A percentile compares a stretch with the other conserved stretches of the same genome.
These are phyloP conservation scores for Eucalyptus curtisii DNA, from an alignment of 345 rosid species.

Conservation along the genomic window DNA sequence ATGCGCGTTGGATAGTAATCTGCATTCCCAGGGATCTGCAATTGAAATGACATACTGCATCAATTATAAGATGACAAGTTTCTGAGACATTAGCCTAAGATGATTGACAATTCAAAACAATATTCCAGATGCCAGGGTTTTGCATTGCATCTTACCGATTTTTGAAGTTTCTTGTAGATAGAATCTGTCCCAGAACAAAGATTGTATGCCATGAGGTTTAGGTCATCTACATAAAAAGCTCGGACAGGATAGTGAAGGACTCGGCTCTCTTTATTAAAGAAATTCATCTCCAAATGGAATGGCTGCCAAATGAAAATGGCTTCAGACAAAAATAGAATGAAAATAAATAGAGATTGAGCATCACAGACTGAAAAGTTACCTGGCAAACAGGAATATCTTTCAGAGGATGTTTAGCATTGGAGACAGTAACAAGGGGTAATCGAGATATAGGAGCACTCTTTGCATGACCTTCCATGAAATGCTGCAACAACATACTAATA, in stretches of 20 bases:
- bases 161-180: constrained; percentile 75
- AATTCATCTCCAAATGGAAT: constrained; percentile 94
- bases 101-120: neutral
- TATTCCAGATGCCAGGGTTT: neutral
- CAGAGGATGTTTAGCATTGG: constrained; percentile 59
- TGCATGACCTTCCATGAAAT: constrained; percentile 98
- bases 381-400: constrained; percentile 88
- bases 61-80: neutral
- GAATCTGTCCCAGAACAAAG: constrained; percentile 76
- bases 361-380: constrained; percentile 20
- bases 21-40: constrained; percentile 78
- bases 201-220: constrained; percentile 81
- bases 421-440: constrained; percentile 68
- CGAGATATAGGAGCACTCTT: constrained; percentile 90
- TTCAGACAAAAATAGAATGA: constrained; percentile 12
- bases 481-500: constrained; percentile 27
- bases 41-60: neutral
- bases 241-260: constrained; percentile 94
- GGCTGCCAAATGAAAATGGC: constrained; percentile 49
- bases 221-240: constrained; percentile 80
- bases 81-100: neutral
- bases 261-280: constrained; percentile 85
- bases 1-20: constrained; percentile 69
- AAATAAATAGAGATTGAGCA: neutral
- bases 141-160: constrained; percentile 33